Percentiles rank a stretch among this genome's conserved stretches.
These are phyloP conservation scores for Tolypocladium capitatum DNA, from an alignment of 2,329 filamentous ascomycete genomes.

Conservation along the genomic window DNA sequence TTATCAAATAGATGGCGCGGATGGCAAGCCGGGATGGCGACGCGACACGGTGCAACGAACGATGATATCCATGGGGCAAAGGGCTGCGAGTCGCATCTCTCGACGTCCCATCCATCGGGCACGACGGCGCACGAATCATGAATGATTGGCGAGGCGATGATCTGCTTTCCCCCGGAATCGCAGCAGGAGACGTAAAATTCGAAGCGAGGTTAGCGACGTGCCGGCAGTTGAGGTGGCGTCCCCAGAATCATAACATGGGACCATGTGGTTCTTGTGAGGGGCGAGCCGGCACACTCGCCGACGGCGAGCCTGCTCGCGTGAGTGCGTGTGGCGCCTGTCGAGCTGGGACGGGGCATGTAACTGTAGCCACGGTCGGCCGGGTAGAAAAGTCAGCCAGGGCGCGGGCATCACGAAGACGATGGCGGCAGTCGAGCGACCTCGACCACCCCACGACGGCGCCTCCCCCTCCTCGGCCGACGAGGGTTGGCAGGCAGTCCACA, in stretches of 20 bases:
- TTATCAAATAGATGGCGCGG: background rate
- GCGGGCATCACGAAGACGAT: background rate
- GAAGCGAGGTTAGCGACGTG: background rate
- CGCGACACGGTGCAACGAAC: background rate
- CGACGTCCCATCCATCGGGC: background rate
- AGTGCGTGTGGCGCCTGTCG: background rate
- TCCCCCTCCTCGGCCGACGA: background rate
- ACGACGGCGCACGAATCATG: background rate
- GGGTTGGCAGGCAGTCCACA: background rate
- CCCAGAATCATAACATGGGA: no score
- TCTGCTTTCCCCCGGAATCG: background rate
- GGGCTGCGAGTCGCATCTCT: background rate
- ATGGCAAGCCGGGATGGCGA: background rate
- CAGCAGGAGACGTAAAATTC: background rate
- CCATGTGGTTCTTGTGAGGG: background rate
- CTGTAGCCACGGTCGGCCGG: background rate
- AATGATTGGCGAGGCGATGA: background rate
- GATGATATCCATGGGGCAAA: background rate
- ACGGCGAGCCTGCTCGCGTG: background rate
- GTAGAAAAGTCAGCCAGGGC: background rate
- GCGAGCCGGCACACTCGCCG: background rate
- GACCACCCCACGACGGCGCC: background rate
- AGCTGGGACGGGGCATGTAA: background rate
- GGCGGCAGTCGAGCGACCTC: background rate
- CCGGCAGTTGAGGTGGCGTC: background rate